phyloP scores from a whole-genome alignment of 2,329 filamentous ascomycete genomes.

The Aspergillus pseudoglaucus region DNA sequence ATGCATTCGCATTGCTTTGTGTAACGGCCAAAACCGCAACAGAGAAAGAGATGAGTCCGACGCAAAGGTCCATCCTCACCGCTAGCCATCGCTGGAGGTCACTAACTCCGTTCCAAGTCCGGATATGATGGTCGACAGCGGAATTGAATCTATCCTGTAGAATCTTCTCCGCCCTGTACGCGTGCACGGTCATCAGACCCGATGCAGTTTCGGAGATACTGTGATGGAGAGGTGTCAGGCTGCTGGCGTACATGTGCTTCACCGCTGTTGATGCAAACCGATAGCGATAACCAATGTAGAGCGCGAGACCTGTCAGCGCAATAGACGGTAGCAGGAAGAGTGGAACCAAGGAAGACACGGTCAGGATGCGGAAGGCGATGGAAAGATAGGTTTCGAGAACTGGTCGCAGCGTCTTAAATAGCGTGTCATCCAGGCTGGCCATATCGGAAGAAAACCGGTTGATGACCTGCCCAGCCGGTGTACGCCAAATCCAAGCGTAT shows the following conservation, averaged over 20 bases:
- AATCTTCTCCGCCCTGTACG: conserved; percentile 6
- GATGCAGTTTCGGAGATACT: conserved; percentile 8
- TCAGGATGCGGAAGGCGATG: conserved; percentile 9
- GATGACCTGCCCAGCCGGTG: conserved; percentile 8
- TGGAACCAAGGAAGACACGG: conserved; percentile 8
- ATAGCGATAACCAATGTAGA: conserved; percentile 8
- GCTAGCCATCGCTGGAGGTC: conserved; percentile 11
- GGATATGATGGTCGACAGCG: conserved; percentile 6
- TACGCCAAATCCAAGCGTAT: conserved; percentile 10
- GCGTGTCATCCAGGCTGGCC: conserved; percentile 7
- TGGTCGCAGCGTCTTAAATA: conserved; percentile 7
- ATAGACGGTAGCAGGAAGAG: conserved; percentile 9
- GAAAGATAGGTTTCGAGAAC: conserved; percentile 10
- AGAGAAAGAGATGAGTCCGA: conserved; percentile 8
- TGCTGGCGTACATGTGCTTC: conserved; percentile 9
- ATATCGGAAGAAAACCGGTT: conserved; percentile 12
- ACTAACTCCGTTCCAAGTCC: conserved; percentile 9
- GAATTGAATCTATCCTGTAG: conserved; percentile 6
- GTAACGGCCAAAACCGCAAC: conserved; percentile 4
- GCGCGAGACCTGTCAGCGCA: conserved; percentile 3
- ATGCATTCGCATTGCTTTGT: conserved; percentile 3
- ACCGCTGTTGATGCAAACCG: conserved; percentile 8
- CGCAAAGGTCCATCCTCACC: conserved; percentile 10
- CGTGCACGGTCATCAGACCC: conserved; percentile 8
- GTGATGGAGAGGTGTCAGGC: conserved; percentile 8